Conservation (phyloP, 225 moss, liverwort and hornwort species). For the Bryum argenteum region DNA sequence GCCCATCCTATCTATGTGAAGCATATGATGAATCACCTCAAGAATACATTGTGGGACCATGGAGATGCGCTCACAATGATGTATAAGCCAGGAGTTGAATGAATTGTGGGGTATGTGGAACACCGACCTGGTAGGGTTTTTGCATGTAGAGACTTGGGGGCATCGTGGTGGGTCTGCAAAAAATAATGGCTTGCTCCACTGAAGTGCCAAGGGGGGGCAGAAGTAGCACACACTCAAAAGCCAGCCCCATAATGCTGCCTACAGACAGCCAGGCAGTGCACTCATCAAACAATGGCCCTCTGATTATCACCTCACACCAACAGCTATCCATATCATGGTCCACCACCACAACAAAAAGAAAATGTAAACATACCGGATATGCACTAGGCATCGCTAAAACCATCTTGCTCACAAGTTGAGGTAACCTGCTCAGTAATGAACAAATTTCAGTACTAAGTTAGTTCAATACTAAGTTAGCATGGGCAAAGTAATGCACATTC, state of each 20-base stretch:
- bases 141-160: not conserved
- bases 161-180: slow-evolving; percentile 4
- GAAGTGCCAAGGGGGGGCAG: slow-evolving; percentile 7
- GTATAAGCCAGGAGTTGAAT: no score
- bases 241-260: slow-evolving; percentile 31
- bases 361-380: not conserved
- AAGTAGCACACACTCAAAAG: slow-evolving; percentile 16
- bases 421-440: no score
- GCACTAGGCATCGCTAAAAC: no score
- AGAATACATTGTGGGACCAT: no score
- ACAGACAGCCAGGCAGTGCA: slow-evolving; percentile 1
- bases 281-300: slow-evolving; percentile 7
- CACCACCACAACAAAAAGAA: not conserved
- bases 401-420: no score
- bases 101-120: not conserved
- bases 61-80: no score
- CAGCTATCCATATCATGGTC: not conserved
- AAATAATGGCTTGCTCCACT: slow-evolving; percentile 27
- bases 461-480: no score
- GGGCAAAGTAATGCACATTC: no score
- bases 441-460: no score
- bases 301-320: slow-evolving; percentile 12
- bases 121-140: not conserved
- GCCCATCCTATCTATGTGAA: no score
- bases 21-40: no score